phyloP scores from a whole-genome alignment of 768 basidiomycete genomes.

The Auricularia heimuer region DNA sequence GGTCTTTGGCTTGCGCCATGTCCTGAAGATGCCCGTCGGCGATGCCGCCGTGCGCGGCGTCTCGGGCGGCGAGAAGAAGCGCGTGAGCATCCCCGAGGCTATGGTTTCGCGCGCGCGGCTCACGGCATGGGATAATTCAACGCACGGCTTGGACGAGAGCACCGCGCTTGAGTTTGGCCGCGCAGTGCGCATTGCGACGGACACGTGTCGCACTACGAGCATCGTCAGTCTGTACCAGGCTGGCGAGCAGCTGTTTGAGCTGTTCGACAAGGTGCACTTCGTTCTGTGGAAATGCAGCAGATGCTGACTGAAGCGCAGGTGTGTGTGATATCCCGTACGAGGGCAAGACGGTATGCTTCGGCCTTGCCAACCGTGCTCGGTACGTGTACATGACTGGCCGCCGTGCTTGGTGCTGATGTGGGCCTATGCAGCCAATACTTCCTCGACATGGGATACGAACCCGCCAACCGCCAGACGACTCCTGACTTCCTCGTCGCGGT shows the following conservation, averaged over 20 bases:
- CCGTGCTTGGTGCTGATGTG: neutral
- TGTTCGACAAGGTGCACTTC: slow-evolving; percentile 64
- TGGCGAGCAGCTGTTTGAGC: slow-evolving; percentile 51
- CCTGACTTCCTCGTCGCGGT: slow-evolving; percentile 69
- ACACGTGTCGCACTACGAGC: slow-evolving; percentile 67
- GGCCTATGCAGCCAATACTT: slow-evolving; percentile 40
- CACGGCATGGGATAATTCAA: slow-evolving; percentile 46
- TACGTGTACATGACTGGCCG: neutral
- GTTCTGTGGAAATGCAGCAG: too few relatives aligned
- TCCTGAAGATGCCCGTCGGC: slow-evolving; percentile 30
- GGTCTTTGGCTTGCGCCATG: slow-evolving; percentile 45
- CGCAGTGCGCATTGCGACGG: slow-evolving; percentile 72
- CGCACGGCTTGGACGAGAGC: slow-evolving; percentile 72
- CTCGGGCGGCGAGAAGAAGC: slow-evolving; percentile 69
- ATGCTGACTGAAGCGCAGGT: too few relatives aligned
- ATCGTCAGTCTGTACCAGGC: slow-evolving; percentile 85
- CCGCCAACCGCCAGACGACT: slow-evolving; percentile 74
- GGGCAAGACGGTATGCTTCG: slow-evolving; percentile 66
- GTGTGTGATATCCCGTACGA: slow-evolving; percentile 54
- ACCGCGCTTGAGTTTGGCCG: slow-evolving; percentile 83
- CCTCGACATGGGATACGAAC: slow-evolving; percentile 58
- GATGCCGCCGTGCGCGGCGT: slow-evolving; percentile 32
- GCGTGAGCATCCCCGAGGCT: slow-evolving; percentile 67
- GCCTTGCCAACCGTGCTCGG: slow-evolving; percentile 51
- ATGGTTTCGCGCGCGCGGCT: slow-evolving; percentile 18